Base-by-base conservation (phyloP, 2,329 filamentous ascomycete species). In the Huntiella moniliformis region DNA sequence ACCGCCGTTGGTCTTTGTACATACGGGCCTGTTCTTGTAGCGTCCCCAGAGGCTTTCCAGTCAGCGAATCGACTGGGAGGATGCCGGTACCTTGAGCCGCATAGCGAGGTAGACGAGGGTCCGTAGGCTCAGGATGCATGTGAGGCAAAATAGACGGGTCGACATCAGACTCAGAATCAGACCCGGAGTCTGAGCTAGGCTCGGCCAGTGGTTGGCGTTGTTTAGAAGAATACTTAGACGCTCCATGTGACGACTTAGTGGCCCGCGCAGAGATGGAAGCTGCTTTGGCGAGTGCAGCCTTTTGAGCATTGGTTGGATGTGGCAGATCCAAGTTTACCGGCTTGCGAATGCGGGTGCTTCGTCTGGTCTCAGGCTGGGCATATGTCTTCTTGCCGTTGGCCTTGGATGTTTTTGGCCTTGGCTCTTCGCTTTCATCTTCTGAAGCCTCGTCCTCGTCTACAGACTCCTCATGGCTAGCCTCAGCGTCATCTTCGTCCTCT, bases 21-120 rank as follows among this genome's bases (percentile, higher is more conserved):
- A 49, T 49, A 34, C 33, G 36, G 12, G 43, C 47, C 47, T 49
- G 47, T 34, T 46, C 47, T n/a, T 34, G 16, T 11, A 39, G n/a
- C 7, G 42, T 40, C 16, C 47, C 47, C 1, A 49, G 43, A 15
- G 31, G 32, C 7, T 22, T 31, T 7, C 47, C 47, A 15, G 32
- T 49, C 15, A 13, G 17, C 2, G 28, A 17, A 22, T 49, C 16
- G 8, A 22, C 17, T 22, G 47, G 47, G 13, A 49, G 35, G 10
- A 43, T 38, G 8, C 33, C 38, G 12, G 47, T 44, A 13, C 42
- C 33, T 3, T 44, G 47, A 33, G 33, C 38, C 12, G 22, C 15
- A 11, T 46, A 45, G 5, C 28, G 28, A 8, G 47, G 43, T 7
- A 49, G 34, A 16, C 38, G 41, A 12, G 41, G 16, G n/a, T 46